These are phyloP conservation scores for Colletotrichum godetiae DNA, from an alignment of 2,329 filamentous ascomycete genomes.

Conservation along the genomic window DNA sequence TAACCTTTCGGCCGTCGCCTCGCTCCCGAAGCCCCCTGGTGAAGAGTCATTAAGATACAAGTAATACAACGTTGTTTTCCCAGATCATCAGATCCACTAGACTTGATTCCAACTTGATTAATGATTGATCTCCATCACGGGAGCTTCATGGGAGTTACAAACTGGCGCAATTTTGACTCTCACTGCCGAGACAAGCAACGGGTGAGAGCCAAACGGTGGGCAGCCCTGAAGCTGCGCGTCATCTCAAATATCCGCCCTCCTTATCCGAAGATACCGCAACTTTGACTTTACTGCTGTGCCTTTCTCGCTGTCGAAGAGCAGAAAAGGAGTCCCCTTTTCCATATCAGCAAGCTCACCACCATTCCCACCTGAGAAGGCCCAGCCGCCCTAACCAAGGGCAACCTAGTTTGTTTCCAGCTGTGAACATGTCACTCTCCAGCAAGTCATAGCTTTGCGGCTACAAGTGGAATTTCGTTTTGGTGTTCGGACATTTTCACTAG, in stretches of 20 bases:
- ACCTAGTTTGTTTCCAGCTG: neutral
- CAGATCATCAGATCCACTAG: neutral
- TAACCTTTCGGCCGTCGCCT: neutral
- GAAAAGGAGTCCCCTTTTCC: neutral
- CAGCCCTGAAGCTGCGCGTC: constrained; percentile 15
- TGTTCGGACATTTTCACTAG: constrained; percentile 1
- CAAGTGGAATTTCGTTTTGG: neutral
- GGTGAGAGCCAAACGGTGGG: neutral
- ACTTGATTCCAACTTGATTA: neutral
- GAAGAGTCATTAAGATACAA: neutral
- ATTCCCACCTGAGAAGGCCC: constrained; percentile 4
- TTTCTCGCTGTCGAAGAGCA: neutral
- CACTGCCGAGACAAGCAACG: neutral
- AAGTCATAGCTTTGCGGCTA: neutral
- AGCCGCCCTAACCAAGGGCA: neutral
- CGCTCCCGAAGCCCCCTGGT: neutral
- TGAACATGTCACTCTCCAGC: neutral
- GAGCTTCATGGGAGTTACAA: neutral
- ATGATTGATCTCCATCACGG: neutral
- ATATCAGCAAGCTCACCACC: neutral
- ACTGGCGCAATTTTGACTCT: neutral
- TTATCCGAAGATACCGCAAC: neutral
- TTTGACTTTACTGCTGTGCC: neutral
- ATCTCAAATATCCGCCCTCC: constrained; percentile 5
- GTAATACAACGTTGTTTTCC: neutral